Evolutionary conservation across 768 basidiomycete species (phyloP).

Genomic region (Serendipita vermifera): DNA sequence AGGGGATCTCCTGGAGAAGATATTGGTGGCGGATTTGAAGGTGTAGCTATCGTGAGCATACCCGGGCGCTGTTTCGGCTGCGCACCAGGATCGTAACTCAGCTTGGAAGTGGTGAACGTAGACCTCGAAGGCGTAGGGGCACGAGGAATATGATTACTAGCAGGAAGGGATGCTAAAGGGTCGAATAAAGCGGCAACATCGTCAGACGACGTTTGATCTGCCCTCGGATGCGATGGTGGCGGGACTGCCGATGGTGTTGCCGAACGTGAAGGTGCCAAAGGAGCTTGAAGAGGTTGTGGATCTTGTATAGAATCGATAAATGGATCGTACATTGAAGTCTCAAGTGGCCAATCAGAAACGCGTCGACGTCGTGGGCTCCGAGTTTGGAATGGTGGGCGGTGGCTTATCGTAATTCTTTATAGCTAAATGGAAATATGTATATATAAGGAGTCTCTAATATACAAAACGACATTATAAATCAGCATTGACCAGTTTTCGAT

Average conservation of each 20-base stretch:
- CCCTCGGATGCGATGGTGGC: neutral
- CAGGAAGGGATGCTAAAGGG: neutral
- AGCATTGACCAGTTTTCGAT: no score
- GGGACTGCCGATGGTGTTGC: neutral
- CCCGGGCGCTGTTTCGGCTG: neutral
- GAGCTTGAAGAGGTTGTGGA: neutral
- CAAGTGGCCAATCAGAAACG: no score
- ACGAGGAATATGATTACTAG: no score
- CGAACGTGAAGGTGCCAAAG: neutral
- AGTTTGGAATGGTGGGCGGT: no score
- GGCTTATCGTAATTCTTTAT: no score
- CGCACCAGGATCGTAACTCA: neutral
- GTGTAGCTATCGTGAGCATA: neutral
- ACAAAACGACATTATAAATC: no score
- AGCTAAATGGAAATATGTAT: no score
- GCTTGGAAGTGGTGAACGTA: neutral
- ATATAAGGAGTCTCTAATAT: no score
- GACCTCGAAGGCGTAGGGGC: neutral
- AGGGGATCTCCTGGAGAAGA: neutral
- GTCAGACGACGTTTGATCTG: neutral
- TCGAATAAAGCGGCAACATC: neutral
- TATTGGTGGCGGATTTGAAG: neutral
- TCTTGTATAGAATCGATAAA: neutral
- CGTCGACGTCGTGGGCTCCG: no score
- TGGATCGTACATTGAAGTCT: constrained; percentile 9